These are phyloP conservation scores for Aspergillus versicolor DNA, from an alignment of 2,329 filamentous ascomycete species.

Conservation along the genomic window DNA sequence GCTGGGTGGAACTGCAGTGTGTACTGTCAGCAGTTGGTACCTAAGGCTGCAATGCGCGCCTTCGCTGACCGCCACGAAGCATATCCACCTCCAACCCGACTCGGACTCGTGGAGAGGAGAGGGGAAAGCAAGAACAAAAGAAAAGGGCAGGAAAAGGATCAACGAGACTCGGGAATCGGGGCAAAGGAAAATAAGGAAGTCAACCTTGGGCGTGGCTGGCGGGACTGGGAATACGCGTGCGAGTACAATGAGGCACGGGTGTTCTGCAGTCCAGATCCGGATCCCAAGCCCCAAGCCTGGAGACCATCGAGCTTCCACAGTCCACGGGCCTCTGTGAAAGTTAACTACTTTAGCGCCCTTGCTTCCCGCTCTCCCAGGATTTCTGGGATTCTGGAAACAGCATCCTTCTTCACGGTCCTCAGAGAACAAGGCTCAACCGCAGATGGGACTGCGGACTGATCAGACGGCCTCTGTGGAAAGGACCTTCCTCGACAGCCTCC, in stretches of 20 bases:
- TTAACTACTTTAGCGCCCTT: conserved; percentile 1
- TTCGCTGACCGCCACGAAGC: conserved; percentile 12
- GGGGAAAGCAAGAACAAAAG: background rate
- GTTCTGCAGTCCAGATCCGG: background rate
- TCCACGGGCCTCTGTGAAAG: no score
- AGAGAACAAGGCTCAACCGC: background rate
- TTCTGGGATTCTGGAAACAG: background rate
- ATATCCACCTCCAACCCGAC: background rate
- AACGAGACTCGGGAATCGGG: conserved; percentile 1
- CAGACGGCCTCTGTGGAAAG: background rate
- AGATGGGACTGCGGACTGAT: background rate
- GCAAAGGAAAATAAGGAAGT: conserved; percentile 1
- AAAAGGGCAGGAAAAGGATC: background rate
- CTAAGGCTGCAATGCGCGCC: conserved; percentile 15
- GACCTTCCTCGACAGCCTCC: background rate
- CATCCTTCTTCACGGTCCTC: background rate
- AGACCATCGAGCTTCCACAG: no score
- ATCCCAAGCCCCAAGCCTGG: background rate
- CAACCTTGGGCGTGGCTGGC: background rate
- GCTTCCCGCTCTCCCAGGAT: background rate
- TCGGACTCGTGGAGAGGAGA: background rate
- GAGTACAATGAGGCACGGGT: background rate
- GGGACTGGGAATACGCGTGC: background rate
- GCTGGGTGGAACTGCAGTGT: background rate
- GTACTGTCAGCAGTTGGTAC: conserved; percentile 10